A percentile compares a stretch with the other conserved stretches of the same genome.
phyloP scores from a whole-genome alignment of 108 stramenopile species.

The Discostella stelligeroides region DNA sequence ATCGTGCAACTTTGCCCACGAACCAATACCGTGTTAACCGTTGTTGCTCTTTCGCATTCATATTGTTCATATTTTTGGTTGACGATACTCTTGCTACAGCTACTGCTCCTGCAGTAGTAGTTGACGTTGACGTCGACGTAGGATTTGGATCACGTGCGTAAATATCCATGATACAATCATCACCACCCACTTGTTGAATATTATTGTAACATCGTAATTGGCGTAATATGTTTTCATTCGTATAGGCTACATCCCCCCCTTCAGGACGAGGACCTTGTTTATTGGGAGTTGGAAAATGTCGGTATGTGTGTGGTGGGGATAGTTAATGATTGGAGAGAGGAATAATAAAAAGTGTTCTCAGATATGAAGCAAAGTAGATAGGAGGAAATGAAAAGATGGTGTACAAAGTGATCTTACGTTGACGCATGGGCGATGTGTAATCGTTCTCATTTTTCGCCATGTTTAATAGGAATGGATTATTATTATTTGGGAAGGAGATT shows the following conservation, averaged over 20 bases:
- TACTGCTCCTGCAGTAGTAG: no score
- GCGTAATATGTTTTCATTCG: constrained; percentile 42
- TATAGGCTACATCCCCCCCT: constrained; percentile 55
- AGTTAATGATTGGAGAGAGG: neutral
- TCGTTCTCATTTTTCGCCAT: constrained; percentile 28
- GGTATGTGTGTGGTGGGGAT: no score
- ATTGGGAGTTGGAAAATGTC: no score
- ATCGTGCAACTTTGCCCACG: constrained; percentile 54
- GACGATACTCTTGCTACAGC: no score
- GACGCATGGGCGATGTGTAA: constrained; percentile 47
- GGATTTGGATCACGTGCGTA: constrained; percentile 47
- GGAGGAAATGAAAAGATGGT: neutral
- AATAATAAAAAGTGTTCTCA: neutral
- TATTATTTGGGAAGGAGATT: constrained; percentile 7
- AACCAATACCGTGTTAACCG: constrained; percentile 43
- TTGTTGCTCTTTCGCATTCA: neutral
- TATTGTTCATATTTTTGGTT: no score
- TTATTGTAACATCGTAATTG: constrained; percentile 32
- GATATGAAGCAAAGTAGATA: neutral
- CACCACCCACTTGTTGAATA: constrained; percentile 44
- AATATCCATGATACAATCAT: constrained; percentile 44
- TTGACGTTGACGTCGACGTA: neutral
- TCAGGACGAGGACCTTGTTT: constrained; percentile 28
- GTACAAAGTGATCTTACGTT: constrained; percentile 11
- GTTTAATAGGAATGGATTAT: neutral